Percentiles rank a stretch among this genome's conserved stretches.
Evolutionary conservation across 2,329 filamentous ascomycete genomes (phyloP).

Genomic region (Fusarium sarcochroum): DNA sequence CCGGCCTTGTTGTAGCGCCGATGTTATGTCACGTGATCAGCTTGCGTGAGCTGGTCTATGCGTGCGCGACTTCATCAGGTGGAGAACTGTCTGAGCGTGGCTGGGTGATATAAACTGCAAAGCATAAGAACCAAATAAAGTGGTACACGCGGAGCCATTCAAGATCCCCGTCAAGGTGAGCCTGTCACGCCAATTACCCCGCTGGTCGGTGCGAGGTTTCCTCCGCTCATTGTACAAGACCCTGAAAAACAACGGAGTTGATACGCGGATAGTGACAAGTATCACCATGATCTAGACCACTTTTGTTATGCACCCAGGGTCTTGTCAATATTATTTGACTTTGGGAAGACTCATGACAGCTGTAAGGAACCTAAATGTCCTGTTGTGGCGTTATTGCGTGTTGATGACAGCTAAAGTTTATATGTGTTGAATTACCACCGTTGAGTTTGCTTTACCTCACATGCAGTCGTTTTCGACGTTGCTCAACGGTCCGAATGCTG

Average conservation of each 20-base stretch:
- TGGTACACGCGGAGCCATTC: constrained; percentile 34
- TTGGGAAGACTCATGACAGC: constrained; percentile 8
- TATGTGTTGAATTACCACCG: constrained; percentile 11
- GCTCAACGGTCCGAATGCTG: constrained; percentile 19
- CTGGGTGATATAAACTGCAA: constrained; percentile 33
- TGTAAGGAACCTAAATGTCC: constrained; percentile 10
- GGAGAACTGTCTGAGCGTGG: constrained; percentile 28
- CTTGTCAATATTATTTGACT: constrained; percentile 20
- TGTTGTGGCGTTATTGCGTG: constrained; percentile 30
- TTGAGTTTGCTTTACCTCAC: constrained; percentile 14
- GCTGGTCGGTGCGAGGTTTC: constrained; percentile 38
- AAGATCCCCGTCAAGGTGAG: constrained; percentile 37
- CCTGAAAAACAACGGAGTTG: constrained; percentile 31
- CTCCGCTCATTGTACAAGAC: constrained; percentile 31
- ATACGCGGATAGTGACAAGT: constrained; percentile 25
- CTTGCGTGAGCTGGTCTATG: neutral
- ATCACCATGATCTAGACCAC: constrained; percentile 10
- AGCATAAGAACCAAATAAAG: constrained; percentile 37
- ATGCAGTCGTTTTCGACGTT: constrained; percentile 17
- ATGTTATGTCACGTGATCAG: constrained; percentile 32
- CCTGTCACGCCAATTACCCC: constrained; percentile 40
- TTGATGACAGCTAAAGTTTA: constrained; percentile 25
- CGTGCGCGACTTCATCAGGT: neutral
- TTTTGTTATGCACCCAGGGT: constrained; percentile 17
- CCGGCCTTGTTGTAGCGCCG: constrained; percentile 34